A percentile compares a stretch with the other conserved stretches of the same genome.
phyloP scores from a whole-genome alignment of 805 yeast species.

The Komagataella ulmi region DNA sequence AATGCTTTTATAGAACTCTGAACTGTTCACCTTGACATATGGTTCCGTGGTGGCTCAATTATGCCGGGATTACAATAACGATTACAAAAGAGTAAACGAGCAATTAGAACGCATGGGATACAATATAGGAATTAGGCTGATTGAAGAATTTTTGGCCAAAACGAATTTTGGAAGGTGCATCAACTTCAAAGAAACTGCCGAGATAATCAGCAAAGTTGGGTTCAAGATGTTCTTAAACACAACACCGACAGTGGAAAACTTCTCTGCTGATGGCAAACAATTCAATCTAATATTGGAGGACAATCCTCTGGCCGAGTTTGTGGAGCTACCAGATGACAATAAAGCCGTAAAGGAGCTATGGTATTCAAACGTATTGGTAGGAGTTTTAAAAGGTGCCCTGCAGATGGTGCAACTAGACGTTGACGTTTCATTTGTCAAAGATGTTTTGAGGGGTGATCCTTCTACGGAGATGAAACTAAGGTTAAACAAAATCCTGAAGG shows the following conservation, averaged over 20 bases:
- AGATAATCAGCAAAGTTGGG: slow-evolving; percentile 73
- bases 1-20: slow-evolving; percentile 48
- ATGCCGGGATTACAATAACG: slow-evolving; percentile 68
- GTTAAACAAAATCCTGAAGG: slow-evolving; percentile 62
- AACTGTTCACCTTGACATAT: slow-evolving; percentile 85
- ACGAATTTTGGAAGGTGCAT: slow-evolving; percentile 78
- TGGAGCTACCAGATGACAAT: slow-evolving; percentile 80
- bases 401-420: slow-evolving; percentile 95
- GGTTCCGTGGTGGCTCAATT: slow-evolving; percentile 90
- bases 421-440: slow-evolving; percentile 69
- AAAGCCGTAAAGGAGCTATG: slow-evolving; percentile 61
- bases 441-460: slow-evolving; percentile 71
- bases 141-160: slow-evolving; percentile 86
- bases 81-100: slow-evolving; percentile 66
- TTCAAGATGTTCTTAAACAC: slow-evolving; percentile 83
- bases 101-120: slow-evolving; percentile 92
- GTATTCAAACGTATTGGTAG: slow-evolving; percentile 87
- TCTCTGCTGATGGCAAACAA: slow-evolving; percentile 65
- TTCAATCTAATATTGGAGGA: slow-evolving; percentile 66
- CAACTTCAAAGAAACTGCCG: slow-evolving; percentile 75
- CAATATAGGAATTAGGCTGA: slow-evolving; percentile 79
- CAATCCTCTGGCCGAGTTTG: slow-evolving; percentile 90
- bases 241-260: slow-evolving; percentile 59
- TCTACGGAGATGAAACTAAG: slow-evolving; percentile 68
- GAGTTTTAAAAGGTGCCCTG: slow-evolving; percentile 81